Evolutionary conservation across 371 early-diverging fungal species (phyloP), one percentile per base, ranked within the genome.

Genomic region (Rhizopus arrhizus): DNA sequence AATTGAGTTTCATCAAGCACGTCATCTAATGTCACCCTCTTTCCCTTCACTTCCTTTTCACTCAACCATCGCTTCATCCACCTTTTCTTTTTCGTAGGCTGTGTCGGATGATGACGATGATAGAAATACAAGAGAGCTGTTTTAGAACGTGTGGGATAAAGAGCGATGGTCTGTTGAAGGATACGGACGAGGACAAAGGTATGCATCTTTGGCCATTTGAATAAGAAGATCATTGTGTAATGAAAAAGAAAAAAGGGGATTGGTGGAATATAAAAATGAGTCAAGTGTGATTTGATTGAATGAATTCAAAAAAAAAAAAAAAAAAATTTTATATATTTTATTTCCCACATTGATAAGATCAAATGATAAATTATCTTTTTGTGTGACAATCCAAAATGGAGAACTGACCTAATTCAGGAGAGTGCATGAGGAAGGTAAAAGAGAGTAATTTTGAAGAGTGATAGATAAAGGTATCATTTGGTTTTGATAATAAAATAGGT

Each of bases 381-480:
- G 45, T 36, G 43, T 31, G 43, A 43, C 4, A 42, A 33, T 63
- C 58, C 38, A 57, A 46, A 1, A 63, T 55, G 32, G 56, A 59
- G 59, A 59, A 64, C 36, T 48, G 48, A 22, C 56, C 55, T n/a
- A 22, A 22, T 36, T 59, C 59, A 10, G 48, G 48, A 12, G 12
- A 46, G 29, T 61, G 28, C 2, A 35, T 10, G 28, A 45, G 51
- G 38, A 61, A 57, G 52, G 56, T 68, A 54, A 68, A 76, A 16
- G 60, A 61, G 2, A 80, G 62, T 12, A 71, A 57, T 61, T 70
- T 74, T 5, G 65, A 66, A 28, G 77, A 69, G 31, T 66, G 68
- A 53, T 72, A 75, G 36, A 69, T 67, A n/a, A 65, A 63, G 12
- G 77, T 75, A 59, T 80, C 80, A 11, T 72, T 67, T 32, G 70